phyloP scores from a whole-genome alignment of 1,139 yeast genomes.

The Debaryomyces psychrophilus region DNA sequence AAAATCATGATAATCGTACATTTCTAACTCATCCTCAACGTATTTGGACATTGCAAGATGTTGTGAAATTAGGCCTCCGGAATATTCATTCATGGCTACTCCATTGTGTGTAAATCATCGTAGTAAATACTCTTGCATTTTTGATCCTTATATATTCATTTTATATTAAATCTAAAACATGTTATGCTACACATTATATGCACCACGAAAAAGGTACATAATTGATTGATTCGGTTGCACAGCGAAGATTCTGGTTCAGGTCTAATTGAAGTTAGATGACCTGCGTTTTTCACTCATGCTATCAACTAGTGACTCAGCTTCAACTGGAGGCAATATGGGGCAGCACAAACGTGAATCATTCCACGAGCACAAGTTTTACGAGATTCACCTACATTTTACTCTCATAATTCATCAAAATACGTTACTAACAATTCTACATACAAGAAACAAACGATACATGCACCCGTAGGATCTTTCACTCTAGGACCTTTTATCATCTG shows the following conservation, averaged over 20 bases:
- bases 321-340: not conserved
- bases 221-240: not conserved
- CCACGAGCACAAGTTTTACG: not conserved
- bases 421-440: conserved; percentile 2
- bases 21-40: conserved; percentile 2
- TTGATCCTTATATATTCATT: not conserved
- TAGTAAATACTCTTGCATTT: not conserved
- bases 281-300: not conserved
- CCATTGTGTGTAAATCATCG: not conserved
- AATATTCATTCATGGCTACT: not conserved
- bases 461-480: conserved; percentile 80
- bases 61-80: not conserved
- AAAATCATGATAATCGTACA: conserved; percentile 11
- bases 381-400: not conserved
- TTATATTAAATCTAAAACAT: not conserved
- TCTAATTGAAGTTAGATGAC: not conserved
- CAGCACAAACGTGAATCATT: not conserved
- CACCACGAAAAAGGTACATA: not conserved
- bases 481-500: conserved; percentile 92
- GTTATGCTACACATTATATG: not conserved
- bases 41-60: not conserved
- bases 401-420: conserved; percentile 4
- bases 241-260: not conserved
- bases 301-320: not conserved
- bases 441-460: conserved; percentile 6